Evolutionary conservation across 441 rosid species (phyloP), one percentile per base, ranked within the genome.

Genomic region (Arabidopsis hybrid): DNA sequence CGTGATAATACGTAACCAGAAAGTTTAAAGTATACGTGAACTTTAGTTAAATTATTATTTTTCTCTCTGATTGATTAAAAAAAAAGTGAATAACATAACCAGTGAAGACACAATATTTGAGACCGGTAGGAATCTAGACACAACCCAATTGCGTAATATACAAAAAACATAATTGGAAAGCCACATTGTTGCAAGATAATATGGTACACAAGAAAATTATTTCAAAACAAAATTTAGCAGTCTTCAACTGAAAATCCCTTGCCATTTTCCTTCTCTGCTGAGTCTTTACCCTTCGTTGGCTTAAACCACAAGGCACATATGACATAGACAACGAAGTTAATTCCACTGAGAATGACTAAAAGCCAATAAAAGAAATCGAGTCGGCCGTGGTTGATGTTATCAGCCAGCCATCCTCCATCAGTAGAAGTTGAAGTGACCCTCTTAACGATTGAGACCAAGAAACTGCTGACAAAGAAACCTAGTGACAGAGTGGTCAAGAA

Each of bases 401-500:
- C 85, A 35, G 86, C 89, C 6, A 86, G 55, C 90, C 87, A 88
- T 14, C 86, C 87, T 57, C 46, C 63, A 69, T 42, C 56, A 1
- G 45, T 61, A 11, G 74, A 49, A 46, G 68, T 83, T 65, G 79
- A 59, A 1, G 89, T 83, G 32, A 79, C 78, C 8, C 46, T 60
- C 72, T 81, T 78, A 62, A 87, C 83, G 17, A 85, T 59, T 52
- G 84, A 79, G 71, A 87, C 89, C 39, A 85, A 70, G 66, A 85
- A 58, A 65, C 85, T 84, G 52, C 91, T 87, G 4, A 84, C 58
- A 51, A 83, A 89, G 85, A 83, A 87, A 21, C 89, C 87, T 5
- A 87, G 83, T 43, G 91, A 82, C 32, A 89, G 72, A 32, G 93
- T 84, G 13, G 85, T 81, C 60, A 86, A 84, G 85, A 86, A 84